Percentiles rank a stretch among this genome's conserved stretches.
These are phyloP conservation scores for Atkinsonella hypoxylon DNA, from an alignment of 2,329 filamentous ascomycete species.

Conservation along the genomic window DNA sequence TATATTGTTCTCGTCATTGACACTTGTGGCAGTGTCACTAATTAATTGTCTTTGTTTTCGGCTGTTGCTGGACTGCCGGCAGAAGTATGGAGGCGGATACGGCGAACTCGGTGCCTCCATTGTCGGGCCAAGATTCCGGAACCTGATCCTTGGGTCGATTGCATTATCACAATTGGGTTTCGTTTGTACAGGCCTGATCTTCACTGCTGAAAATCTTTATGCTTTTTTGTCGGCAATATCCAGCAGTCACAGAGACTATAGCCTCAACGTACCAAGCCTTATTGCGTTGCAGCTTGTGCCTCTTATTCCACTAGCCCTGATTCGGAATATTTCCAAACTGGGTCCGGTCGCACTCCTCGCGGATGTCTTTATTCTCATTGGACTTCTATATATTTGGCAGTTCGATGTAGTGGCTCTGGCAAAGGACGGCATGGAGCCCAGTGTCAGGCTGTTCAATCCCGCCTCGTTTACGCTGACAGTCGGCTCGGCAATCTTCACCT, in stretches of 20 bases:
- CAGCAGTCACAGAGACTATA: conserved; percentile 34
- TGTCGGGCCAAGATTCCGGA: conserved; percentile 49
- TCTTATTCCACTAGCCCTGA: conserved; percentile 55
- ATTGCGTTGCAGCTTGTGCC: conserved; percentile 55
- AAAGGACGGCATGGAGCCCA: conserved; percentile 41
- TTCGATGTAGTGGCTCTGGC: conserved; percentile 51
- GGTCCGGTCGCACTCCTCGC: conserved; percentile 57
- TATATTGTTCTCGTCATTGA: conserved; percentile 61
- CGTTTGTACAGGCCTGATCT: conserved; percentile 66
- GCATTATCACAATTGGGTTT: conserved; percentile 67
- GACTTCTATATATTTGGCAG: conserved; percentile 61
- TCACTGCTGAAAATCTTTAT: conserved; percentile 61
- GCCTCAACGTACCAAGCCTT: conserved; percentile 38
- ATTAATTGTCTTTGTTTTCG: conserved; percentile 62
- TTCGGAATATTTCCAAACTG: conserved; percentile 65
- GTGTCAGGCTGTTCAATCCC: conserved; percentile 59
- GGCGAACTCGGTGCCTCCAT: conserved; percentile 61
- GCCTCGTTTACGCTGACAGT: conserved; percentile 57
- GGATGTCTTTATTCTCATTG: conserved; percentile 60
- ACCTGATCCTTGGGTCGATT: conserved; percentile 57
- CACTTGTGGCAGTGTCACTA: conserved; percentile 51
- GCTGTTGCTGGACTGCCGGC: conserved; percentile 55
- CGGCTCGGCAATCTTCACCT: conserved; percentile 65
- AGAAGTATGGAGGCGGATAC: conserved; percentile 55
- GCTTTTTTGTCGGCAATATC: conserved; percentile 55